Evolutionary conservation across 305 asterid species (phyloP), one percentile per base, ranked within the genome.

Genomic region (Ilex paraguariensis): DNA sequence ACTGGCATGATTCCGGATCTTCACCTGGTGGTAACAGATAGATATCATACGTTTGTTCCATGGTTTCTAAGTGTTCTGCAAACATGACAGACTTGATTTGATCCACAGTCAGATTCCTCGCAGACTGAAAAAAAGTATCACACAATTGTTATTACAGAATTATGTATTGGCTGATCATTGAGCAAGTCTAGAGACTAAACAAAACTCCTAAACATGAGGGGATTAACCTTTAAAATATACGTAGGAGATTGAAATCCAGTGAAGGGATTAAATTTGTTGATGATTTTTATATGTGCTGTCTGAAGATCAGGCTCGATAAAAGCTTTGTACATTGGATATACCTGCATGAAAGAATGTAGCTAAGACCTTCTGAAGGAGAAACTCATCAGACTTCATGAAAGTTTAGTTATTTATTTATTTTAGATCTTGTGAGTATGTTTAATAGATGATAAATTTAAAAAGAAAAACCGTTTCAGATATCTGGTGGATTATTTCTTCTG

Each of bases 11-110:
- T 77, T 94, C 98, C 40, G 99, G 90, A 82, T 94, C 99, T 78
- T 94, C 99, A 58, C 99, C 99, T 54, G 99, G 99, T 56, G 99
- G 99, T 57, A 94, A 76, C 79, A 94, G 99, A 77, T 82, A 94
- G 60, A 94, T 94, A 80, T 94, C 99, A 40, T 91, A 91, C 50
- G 93, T 94, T 73, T 88, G 84, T 73, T 94, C 99, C 2, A 76
- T 81, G 65, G 81, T 66, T 75, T 91, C 98, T 57, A 79, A 46
- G 44, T 76, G 84, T 57, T 80, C 99, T 68, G 85, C 89, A 21
- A 87, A 69, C 77, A 94, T 70, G 72, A 78, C 81, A 59, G 86
- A 70, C 79, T 84, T 94, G 83, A 87, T 79, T 75, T 85, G 81
- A 75, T 88, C 96, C 57, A 33, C 83, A 0, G 81, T 69, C 66